Evolutionary conservation across 1,284 basidiomycete genomes (phyloP).

Genomic region (Trichosporon asahii): DNA sequence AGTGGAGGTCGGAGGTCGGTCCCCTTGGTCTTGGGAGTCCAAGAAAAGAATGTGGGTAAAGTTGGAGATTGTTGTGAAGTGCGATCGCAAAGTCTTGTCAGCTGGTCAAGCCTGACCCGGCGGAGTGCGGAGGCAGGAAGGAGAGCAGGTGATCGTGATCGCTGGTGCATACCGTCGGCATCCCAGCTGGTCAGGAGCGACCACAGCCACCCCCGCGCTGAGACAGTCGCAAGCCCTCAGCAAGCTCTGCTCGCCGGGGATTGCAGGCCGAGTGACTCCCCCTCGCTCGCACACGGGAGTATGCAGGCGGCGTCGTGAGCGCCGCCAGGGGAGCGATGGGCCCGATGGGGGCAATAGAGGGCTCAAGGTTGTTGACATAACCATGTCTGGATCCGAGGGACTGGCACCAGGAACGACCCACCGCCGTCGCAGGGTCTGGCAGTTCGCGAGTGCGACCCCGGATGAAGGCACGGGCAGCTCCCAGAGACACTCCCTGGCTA

Average conservation of each 20-base stretch:
- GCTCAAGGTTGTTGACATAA: not conserved
- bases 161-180: not conserved
- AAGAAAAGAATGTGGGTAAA: slow-evolving; percentile 7
- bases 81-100: not conserved
- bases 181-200: not conserved
- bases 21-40: not conserved
- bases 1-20: not conserved
- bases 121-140: not conserved
- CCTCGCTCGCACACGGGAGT: not conserved
- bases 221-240: not conserved
- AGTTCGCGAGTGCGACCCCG: not conserved
- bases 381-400: slow-evolving; percentile 4
- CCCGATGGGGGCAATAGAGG: not conserved
- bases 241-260: slow-evolving; percentile 2
- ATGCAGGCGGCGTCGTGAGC: slow-evolving; percentile 2
- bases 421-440: not conserved
- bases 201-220: not conserved
- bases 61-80: slow-evolving; percentile 6
- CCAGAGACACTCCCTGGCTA: not conserved
- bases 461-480: not conserved
- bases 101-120: not conserved
- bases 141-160: slow-evolving; percentile 2
- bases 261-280: slow-evolving; percentile 4
- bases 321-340: not conserved
- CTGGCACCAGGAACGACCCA: slow-evolving; percentile 4